Base-by-base conservation (phyloP, 345 rosid species). In the Ricinus communis region DNA sequence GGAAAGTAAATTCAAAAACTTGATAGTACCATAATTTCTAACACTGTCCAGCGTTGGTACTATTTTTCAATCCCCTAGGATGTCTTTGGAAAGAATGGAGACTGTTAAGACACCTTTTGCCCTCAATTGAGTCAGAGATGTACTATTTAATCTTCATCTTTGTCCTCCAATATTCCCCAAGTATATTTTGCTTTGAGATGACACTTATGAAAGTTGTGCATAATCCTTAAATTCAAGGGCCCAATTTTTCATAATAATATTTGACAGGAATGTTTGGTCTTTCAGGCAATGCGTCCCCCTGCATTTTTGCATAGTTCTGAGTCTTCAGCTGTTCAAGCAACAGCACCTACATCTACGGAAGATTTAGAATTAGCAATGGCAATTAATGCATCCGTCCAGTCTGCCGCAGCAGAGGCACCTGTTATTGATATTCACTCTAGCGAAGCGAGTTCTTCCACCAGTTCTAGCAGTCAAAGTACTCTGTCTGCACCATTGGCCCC, bases 361-460 rank as follows among this genome's bases (percentile, higher is more conserved):
- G 98, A 90, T 70, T 45, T 79, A 58, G 93, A 87, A 70, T 77
- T 86, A 67, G 91, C 88, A 68, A 86, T 85, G 91, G 98, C 93
- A 67, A 77, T 88, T 67, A 87, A 81, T 76, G 91, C 93, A 56
- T 90, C 98, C 51, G 75, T 90, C 80, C 98, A 90, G 74, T 77
- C 94, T 36, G 76, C 82, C 45, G 76, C 71, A 74, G 76, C 67
- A 9, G 87, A 81, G 71, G 58, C 82, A 11, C 55, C 90, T 18
- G 69, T 30, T 70, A 70, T 68, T 68, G 73, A 71, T 68, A 73
- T 79, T 76, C 76, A 74, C 51, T 60, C 81, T 36, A 49, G 63
- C 43, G 79, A 77, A 79, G 80, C 92, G 28, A 79, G 84, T 79
- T 65, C 90, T 57, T 88, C 95, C 64, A 57, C 80, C 41, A 71